Evolutionary conservation across 2,329 filamentous ascomycete genomes (phyloP), one percentile per base, ranked within the genome.

Genomic region (Fusarium sp.): DNA sequence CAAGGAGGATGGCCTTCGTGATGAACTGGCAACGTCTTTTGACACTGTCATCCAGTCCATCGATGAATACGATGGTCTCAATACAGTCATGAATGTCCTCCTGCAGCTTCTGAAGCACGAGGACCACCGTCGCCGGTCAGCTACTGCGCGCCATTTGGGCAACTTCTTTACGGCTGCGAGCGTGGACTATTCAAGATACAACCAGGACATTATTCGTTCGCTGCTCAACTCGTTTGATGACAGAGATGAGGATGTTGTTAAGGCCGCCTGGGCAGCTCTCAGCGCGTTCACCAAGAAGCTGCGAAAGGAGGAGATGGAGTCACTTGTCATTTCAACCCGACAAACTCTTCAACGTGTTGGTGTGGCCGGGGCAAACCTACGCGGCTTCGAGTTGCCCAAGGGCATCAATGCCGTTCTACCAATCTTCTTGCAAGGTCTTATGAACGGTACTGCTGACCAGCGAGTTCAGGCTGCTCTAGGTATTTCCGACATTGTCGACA

Each of bases 221-320:
- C 83, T 99, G 53, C 88, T 99, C 56, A 92, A 97, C 70, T 94
- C 93, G 0, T 99, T 99, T 75, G 94, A 96, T 74, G 96, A 99
- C 73, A 81, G 88, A 53, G 96, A 98, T 75, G 80, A 81, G 64
- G 89, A 90, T 22, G 95, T 98, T 6, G 91, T 98, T 74, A 96
- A 96, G 82, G 87, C 93, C 44, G 89, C 95, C 22, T 98, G 94
- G 94, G 85, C 88, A 55, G 95, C 94, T 7, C 86, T 99, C 61
- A 93, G 83, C 72, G 92, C 92, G 59, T 91, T 99, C 72, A 97
- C 94, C 45, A 94, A 94, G 78, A 91, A 89, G 72, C 86, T 99
- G 65, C 91, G 90, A 76, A 99, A 99, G 79, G 96, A 99, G 77
- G 95, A 98, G 80, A 98, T 99, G 96, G 96, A 99, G 76, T 89